A percentile compares a stretch with the other conserved stretches of the same genome.
These are phyloP conservation scores for Periconia macrospinosa DNA, from an alignment of 2,329 filamentous ascomycete genomes.

Conservation along the genomic window DNA sequence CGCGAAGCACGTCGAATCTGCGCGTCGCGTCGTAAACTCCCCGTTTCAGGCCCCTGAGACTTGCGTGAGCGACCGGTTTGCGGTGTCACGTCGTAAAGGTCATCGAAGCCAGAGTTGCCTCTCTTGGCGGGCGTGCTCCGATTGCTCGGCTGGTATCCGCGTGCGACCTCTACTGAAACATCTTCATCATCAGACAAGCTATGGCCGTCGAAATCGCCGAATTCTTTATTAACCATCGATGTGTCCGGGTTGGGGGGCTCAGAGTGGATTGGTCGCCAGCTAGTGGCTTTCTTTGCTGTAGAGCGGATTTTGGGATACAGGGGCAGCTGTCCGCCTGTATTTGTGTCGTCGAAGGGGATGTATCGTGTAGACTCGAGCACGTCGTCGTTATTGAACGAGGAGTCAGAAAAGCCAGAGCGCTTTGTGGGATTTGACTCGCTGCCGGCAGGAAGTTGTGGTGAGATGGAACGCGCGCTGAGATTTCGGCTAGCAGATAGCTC, in stretches of 20 bases:
- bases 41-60: slow-evolving; percentile 34
- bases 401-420: slow-evolving; percentile 28
- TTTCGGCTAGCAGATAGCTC: slow-evolving; percentile 40
- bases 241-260: slow-evolving; percentile 40
- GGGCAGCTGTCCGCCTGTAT: slow-evolving; percentile 23
- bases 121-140: slow-evolving; percentile 45
- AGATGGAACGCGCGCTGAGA: slow-evolving; percentile 36
- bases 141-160: slow-evolving; percentile 50
- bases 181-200: slow-evolving; percentile 48
- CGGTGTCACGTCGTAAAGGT: slow-evolving; percentile 52
- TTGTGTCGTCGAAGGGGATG: slow-evolving; percentile 35
- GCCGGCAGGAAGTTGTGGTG: slow-evolving; percentile 30
- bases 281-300: slow-evolving; percentile 41
- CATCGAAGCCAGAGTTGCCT: slow-evolving; percentile 55
- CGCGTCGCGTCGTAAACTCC: slow-evolving; percentile 48
- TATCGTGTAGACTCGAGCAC: slow-evolving; percentile 43
- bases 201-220: slow-evolving; percentile 46
- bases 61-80: slow-evolving; percentile 41
- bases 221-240: slow-evolving; percentile 44
- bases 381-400: slow-evolving; percentile 40
- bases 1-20: slow-evolving; percentile 49
- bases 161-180: slow-evolving; percentile 60
- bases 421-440: slow-evolving; percentile 43
- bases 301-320: slow-evolving; percentile 39
- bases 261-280: slow-evolving; percentile 39